phyloP scores from a whole-genome alignment of 306 rosid genomes.

The Luffa aegyptiaca region DNA sequence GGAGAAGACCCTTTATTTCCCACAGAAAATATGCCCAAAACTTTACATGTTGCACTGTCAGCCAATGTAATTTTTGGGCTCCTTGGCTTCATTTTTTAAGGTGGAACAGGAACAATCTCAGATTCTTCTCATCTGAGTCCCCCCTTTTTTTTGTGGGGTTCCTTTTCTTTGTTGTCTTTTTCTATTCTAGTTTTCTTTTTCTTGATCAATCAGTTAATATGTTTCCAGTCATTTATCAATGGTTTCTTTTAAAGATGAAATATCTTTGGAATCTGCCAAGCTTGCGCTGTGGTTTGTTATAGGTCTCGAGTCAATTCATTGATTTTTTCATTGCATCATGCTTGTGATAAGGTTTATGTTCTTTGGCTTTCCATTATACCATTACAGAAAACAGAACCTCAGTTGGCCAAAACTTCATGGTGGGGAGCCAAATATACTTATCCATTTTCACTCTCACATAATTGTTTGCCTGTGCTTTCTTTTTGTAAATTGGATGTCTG shows the following conservation, averaged over 20 bases:
- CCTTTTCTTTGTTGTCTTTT: background rate
- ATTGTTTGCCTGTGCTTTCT: background rate
- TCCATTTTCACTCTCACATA: background rate
- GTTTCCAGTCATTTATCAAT: background rate
- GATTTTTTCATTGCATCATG: background rate
- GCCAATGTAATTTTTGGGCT: background rate
- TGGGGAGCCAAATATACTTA: background rate
- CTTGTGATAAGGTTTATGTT: background rate
- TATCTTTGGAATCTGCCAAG: constrained; percentile 4
- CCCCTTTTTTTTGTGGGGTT: background rate
- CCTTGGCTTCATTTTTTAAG: background rate
- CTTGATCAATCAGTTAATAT: background rate
- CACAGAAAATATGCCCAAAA: background rate
- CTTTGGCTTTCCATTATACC: background rate
- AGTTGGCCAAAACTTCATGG: background rate
- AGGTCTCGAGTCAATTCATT: background rate
- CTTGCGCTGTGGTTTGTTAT: background rate
- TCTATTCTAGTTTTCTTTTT: background rate
- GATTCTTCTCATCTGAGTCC: background rate
- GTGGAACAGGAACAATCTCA: background rate
- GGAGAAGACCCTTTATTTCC: background rate
- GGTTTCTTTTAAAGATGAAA: background rate
- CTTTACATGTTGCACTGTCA: background rate
- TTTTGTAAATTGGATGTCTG: background rate
- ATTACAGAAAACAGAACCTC: background rate